Percentiles rank a stretch among this genome's conserved stretches.
phyloP scores from a whole-genome alignment of 768 basidiomycete species.

The Boletus vermiculosoides region DNA sequence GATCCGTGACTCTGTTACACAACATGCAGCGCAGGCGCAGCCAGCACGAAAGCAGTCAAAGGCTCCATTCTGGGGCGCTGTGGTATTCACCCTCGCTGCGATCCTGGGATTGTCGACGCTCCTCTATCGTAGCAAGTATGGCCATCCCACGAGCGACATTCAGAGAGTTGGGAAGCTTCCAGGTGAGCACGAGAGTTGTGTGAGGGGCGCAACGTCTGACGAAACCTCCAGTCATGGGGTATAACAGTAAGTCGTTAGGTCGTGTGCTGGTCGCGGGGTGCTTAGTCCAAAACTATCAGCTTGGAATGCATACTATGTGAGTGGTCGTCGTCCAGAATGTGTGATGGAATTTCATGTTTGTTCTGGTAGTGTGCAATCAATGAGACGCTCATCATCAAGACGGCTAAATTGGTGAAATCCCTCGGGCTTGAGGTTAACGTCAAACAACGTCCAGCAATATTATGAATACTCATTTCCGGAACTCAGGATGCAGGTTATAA shows the following conservation, averaged over 20 bases:
- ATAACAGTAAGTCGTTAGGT: conserved; percentile 49
- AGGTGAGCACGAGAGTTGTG: conserved; percentile 22
- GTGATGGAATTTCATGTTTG: background rate
- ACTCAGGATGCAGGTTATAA: conserved; percentile 55
- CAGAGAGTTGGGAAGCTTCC: conserved; percentile 37
- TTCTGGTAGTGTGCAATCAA: conserved; percentile 53
- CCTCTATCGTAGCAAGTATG: conserved; percentile 12
- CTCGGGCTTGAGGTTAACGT: conserved; percentile 47
- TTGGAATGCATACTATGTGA: conserved; percentile 68
- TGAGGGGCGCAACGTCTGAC: background rate
- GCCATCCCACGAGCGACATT: background rate
- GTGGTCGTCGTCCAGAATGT: conserved; percentile 10
- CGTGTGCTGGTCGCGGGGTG: background rate
- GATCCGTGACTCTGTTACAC: background rate
- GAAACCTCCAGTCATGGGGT: conserved; percentile 51
- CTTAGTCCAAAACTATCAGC: conserved; percentile 37
- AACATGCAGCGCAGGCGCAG: background rate
- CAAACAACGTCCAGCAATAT: background rate
- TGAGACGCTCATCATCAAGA: conserved; percentile 49
- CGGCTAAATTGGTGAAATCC: conserved; percentile 48
- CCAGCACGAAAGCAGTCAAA: conserved; percentile 2
- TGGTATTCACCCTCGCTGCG: conserved; percentile 20
- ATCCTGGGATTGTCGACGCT: conserved; percentile 17
- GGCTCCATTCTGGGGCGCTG: conserved; percentile 3
- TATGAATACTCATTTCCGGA: background rate